Evolutionary conservation across 768 basidiomycete species (phyloP), one percentile per base, ranked within the genome.

Genomic region (Russula olivacea): DNA sequence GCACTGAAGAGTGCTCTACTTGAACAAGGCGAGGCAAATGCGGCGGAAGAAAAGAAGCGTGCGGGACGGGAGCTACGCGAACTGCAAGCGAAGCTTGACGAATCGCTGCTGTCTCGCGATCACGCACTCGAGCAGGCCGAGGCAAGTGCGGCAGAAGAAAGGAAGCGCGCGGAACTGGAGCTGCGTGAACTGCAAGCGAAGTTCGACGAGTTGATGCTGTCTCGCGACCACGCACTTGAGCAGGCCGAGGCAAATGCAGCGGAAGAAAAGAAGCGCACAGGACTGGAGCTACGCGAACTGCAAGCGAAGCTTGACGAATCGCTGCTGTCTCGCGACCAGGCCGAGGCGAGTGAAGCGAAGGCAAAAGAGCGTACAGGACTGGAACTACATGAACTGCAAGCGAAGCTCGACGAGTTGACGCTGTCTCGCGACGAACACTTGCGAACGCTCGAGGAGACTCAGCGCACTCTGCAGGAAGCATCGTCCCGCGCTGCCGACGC

Each of bases 181-280:
- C 41, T 19, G 11, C 34, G 11, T 11, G 34, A 11, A 34, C 34
- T 34, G 34, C 34, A 34, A 8, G 11, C 34, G 1, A 34, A 34
- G 34, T n/a, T 92, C n/a, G 88, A 89, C 15, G 89, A 93, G 54
- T 78, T 93, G 40, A 74, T 77, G 7, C 75, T 79, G 7, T 83
- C 87, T 9, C 83, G 86, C 25, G 92, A n/a, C n/a, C n/a, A n/a
- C n/a, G n/a, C n/a, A 1, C 78, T 98, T 55, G 93, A 95, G 5
- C 85, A 30, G 30, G 30, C 30, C 4, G 89, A 92, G 69, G 85
- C 88, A 4, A 84, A 89, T 17, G 87, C 89, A 5, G 73, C 78
- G 30, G 92, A 94, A 47, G 85, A 90, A 4, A 75, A 79, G 36
- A 84, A 87, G 71, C 86, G 92, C 11, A 88, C 90, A 0, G 91